These are phyloP conservation scores for Gamsiella multidivaricata DNA, from an alignment of 192 early-diverging fungal species.

Conservation along the genomic window DNA sequence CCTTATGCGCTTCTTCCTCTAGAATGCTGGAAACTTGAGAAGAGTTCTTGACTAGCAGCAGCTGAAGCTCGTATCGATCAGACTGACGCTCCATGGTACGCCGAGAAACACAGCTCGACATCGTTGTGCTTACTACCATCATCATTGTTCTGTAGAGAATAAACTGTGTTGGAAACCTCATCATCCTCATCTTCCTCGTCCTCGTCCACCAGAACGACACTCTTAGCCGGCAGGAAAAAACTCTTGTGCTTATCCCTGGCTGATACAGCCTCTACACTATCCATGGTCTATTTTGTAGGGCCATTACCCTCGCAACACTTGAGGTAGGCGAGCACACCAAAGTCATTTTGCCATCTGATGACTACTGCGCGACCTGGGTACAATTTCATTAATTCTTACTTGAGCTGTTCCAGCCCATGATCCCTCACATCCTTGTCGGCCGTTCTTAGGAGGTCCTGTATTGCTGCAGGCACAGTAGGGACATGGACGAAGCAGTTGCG, in stretches of 20 bases:
- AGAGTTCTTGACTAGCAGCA: not conserved
- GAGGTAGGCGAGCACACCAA: constrained; percentile 3
- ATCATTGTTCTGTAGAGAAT: not conserved
- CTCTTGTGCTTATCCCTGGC: not conserved
- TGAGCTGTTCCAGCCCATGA: not conserved
- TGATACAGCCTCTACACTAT: not conserved
- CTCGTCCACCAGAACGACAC: not conserved
- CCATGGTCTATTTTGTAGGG: not conserved
- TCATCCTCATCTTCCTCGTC: not conserved
- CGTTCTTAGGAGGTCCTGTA: not conserved
- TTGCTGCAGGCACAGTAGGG: not conserved
- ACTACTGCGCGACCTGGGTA: not conserved
- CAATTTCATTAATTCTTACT: not conserved
- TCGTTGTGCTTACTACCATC: not conserved
- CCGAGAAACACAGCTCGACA: not conserved
- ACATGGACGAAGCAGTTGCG: constrained; percentile 5
- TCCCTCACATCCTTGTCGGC: not conserved
- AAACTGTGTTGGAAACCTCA: not conserved
- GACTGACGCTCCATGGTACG: not conserved
- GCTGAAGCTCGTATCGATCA: not conserved
- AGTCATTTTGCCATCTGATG: not conserved
- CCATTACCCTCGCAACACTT: not conserved
- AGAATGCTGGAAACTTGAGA: not conserved
- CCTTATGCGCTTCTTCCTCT: not conserved
- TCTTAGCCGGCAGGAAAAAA: not conserved